These are phyloP conservation scores for Podaxis carcinomalis DNA, from an alignment of 768 basidiomycete species.

Conservation along the genomic window DNA sequence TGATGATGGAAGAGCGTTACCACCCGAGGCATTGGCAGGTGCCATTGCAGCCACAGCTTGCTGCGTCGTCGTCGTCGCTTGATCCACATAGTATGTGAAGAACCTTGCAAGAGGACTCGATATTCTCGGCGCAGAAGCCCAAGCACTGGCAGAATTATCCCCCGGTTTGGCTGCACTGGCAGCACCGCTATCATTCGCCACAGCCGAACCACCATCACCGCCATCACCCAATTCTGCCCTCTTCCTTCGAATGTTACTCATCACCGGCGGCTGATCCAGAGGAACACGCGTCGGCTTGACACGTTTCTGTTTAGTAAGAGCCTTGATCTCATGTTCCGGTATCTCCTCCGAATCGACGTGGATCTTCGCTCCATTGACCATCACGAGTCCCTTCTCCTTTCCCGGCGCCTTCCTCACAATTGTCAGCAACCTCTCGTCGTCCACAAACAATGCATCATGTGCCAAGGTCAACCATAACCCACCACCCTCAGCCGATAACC, in stretches of 20 bases:
- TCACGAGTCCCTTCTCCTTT: conserved; percentile 78
- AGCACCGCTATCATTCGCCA: conserved; percentile 9
- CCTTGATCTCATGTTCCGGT: conserved; percentile 80
- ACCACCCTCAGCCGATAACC: conserved; percentile 81
- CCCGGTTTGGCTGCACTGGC: conserved; percentile 11
- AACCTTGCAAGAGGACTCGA: conserved; percentile 69
- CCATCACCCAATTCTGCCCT: conserved; percentile 71
- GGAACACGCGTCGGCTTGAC: conserved; percentile 84
- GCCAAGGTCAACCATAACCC: conserved; percentile 92
- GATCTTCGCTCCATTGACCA: conserved; percentile 85
- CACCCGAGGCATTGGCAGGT: conserved; percentile 42
- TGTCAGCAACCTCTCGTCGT: conserved; percentile 69
- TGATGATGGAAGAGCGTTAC: conserved; percentile 41
- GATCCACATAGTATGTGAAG: conserved; percentile 71
- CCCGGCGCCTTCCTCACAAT: conserved; percentile 74
- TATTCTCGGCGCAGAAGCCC: conserved; percentile 59
- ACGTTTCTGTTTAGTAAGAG: conserved; percentile 77
- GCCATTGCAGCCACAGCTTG: conserved; percentile 76
- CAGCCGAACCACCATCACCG: conserved; percentile 23
- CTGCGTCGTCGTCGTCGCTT: conserved; percentile 69
- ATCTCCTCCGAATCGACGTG: conserved; percentile 88
- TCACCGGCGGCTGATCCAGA: conserved; percentile 87
- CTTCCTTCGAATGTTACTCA: conserved; percentile 63
- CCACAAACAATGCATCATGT: conserved; percentile 76
- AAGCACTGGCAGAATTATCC: conserved; percentile 24